Evolutionary conservation across 176 grass and related monocot genomes (phyloP), one percentile per base, ranked within the genome.

Genomic region (Eleusine indica): DNA sequence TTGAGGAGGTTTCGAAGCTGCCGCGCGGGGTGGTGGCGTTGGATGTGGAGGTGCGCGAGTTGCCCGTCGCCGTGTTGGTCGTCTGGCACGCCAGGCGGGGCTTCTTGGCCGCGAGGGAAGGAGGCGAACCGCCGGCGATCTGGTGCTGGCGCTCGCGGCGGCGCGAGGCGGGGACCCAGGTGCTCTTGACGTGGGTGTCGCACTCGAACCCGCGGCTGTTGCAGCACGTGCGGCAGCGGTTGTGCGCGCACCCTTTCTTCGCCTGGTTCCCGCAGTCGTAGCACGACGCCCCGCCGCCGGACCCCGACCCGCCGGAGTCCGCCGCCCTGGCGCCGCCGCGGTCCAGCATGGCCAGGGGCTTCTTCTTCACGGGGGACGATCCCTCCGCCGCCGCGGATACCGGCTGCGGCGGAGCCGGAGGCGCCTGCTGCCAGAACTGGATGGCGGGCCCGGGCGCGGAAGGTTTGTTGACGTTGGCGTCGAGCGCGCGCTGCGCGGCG

Each of bases 191-290:
- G 77, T 96, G 97, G 54, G 93, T 99, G 1, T 88, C 49, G 72
- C 93, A 99, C 1, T 92, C 91, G 65, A 86, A 92, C 46, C 93
- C 97, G 28, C 91, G 97, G 87, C 84, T 94, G 83, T 92, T 96
- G 88, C 93, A 96, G 82, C 97, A 99, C 35, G 88, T 94, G 43
- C 91, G 91, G 84, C 93, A 99, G 16, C 89, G 91, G 64, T 61
- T 83, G 80, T 94, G 91, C 25, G 30, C 18, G 87, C 93, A 94
- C 38, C 95, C 97, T 75, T 90, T 96, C 97, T 96, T 96, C 0
- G 93, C 93, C 84, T 96, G 93, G 88, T 96, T 96, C 32, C 93
- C 93, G 80, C 93, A 96, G 80, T 99, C 91, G 80, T 86, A 86
- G 76, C 97, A 99, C 39, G 93, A 94, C 18, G 75, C 49, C 12